Evolutionary conservation across 2,329 filamentous ascomycete genomes (phyloP).

Genomic region (Ophiognomonia clavigignenti-juglandacearum): DNA sequence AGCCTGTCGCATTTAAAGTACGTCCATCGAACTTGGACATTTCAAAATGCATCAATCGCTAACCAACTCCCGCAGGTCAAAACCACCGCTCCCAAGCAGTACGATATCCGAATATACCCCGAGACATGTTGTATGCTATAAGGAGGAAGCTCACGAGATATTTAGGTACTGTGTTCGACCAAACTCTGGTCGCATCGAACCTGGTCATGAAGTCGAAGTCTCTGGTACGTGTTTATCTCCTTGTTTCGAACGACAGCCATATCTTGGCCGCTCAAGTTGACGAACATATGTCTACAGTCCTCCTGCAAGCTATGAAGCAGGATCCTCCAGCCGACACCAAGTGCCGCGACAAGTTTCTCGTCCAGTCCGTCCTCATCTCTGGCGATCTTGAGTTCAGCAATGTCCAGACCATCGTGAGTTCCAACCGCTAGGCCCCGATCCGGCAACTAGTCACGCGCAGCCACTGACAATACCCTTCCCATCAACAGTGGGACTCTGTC

Average conservation of each 20-base stretch:
- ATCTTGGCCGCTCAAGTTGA: conserved; percentile 6
- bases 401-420: conserved; percentile 72
- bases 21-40: conserved; percentile 12
- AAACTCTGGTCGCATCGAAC: conserved; percentile 93
- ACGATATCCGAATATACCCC: conserved; percentile 36
- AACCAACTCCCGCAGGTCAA: conserved; percentile 66
- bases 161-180: conserved; percentile 92
- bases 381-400: conserved; percentile 79
- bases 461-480: conserved; percentile 22
- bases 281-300: conserved; percentile 52
- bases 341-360: conserved; percentile 96
- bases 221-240: conserved; percentile 67
- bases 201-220: conserved; percentile 85
- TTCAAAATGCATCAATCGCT: conserved; percentile 18
- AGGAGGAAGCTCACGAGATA: conserved; percentile 19
- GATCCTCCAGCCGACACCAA: conserved; percentile 81
- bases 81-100: conserved; percentile 99
- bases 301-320: conserved; percentile 96
- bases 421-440: background rate
- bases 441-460: background rate
- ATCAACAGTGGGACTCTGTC: conserved; percentile 69
- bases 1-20: conserved; percentile 68
- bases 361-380: conserved; percentile 83
- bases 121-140: conserved; percentile 15
- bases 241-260: background rate